Evolutionary conservation across 2,329 filamentous ascomycete genomes (phyloP).

Genomic region (Arthrobotrys entomopaga): DNA sequence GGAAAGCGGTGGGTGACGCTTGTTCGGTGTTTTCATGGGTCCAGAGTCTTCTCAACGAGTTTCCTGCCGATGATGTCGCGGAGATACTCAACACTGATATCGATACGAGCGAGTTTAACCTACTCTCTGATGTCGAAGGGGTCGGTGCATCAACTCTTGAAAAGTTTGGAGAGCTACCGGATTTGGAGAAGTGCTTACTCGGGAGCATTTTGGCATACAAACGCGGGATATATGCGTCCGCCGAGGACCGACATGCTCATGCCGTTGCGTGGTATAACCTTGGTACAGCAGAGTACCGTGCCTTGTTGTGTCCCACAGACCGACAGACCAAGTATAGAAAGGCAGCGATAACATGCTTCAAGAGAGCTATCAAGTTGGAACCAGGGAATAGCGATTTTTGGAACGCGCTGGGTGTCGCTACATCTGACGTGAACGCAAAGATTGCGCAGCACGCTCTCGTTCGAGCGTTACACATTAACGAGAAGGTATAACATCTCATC

Average conservation of each 20-base stretch:
- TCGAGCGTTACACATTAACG: slow-evolving; percentile 89
- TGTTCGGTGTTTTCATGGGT: slow-evolving; percentile 84
- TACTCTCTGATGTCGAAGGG: slow-evolving; percentile 76
- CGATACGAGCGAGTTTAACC: slow-evolving; percentile 69
- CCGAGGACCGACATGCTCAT: slow-evolving; percentile 82
- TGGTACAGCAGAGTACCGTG: slow-evolving; percentile 89
- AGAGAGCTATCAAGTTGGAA: slow-evolving; percentile 93
- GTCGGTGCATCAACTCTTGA: slow-evolving; percentile 63
- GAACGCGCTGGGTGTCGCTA: slow-evolving; percentile 93
- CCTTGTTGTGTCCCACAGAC: slow-evolving; percentile 73
- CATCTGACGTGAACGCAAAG: slow-evolving; percentile 82
- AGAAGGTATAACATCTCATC: slow-evolving; percentile 63
- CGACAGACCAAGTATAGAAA: slow-evolving; percentile 74
- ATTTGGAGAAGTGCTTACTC: slow-evolving; percentile 71
- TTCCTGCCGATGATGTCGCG: slow-evolving; percentile 71
- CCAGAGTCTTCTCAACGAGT: slow-evolving; percentile 72
- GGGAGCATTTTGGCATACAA: slow-evolving; percentile 87
- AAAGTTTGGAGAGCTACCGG: slow-evolving; percentile 62
- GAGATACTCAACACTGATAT: slow-evolving; percentile 69
- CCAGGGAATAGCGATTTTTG: slow-evolving; percentile 95
- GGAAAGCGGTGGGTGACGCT: slow-evolving; percentile 91
- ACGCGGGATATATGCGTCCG: slow-evolving; percentile 77
- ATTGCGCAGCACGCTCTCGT: slow-evolving; percentile 95
- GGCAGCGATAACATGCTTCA: slow-evolving; percentile 88
- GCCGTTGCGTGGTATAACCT: slow-evolving; percentile 98